phyloP scores from a whole-genome alignment of 2,329 filamentous ascomycete genomes.

The Cercospora nicotianae region DNA sequence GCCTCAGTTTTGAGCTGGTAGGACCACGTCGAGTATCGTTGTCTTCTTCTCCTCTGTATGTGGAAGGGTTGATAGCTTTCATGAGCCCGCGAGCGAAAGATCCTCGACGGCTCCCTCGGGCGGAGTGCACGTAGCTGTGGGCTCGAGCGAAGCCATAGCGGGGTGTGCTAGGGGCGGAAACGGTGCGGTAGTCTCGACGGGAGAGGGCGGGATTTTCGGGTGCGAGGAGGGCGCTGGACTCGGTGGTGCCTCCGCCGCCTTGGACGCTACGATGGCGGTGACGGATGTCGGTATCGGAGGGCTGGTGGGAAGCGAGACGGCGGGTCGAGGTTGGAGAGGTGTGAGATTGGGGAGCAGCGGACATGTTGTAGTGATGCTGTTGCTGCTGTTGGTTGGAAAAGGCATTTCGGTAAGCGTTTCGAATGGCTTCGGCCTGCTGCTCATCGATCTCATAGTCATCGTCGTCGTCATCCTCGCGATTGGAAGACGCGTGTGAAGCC shows the following conservation, averaged over 20 bases:
- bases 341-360: conserved; percentile 2
- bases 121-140: conserved; percentile 36
- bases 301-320: conserved; percentile 6
- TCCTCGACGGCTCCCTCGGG: conserved; percentile 46
- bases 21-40: conserved; percentile 16
- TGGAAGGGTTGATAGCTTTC: conserved; percentile 23
- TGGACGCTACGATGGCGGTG: background rate
- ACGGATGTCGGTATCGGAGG: conserved; percentile 6
- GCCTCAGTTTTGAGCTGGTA: conserved; percentile 44
- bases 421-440: conserved; percentile 35
- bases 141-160: conserved; percentile 36
- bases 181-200: conserved; percentile 28
- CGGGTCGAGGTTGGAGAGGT: background rate
- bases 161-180: conserved; percentile 25
- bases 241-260: background rate
- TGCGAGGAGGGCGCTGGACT: conserved; percentile 7
- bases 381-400: conserved; percentile 32
- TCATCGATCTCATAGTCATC: conserved; percentile 37
- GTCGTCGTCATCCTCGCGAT: conserved; percentile 39
- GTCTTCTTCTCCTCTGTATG: conserved; percentile 19
- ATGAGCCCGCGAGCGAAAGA: conserved; percentile 44
- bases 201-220: conserved; percentile 33
- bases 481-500: conserved; percentile 32
- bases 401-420: conserved; percentile 38
- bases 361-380: background rate